Evolutionary conservation across 2,329 filamentous ascomycete species (phyloP), one percentile per base, ranked within the genome.

Genomic region (Fusarium sublunatum): DNA sequence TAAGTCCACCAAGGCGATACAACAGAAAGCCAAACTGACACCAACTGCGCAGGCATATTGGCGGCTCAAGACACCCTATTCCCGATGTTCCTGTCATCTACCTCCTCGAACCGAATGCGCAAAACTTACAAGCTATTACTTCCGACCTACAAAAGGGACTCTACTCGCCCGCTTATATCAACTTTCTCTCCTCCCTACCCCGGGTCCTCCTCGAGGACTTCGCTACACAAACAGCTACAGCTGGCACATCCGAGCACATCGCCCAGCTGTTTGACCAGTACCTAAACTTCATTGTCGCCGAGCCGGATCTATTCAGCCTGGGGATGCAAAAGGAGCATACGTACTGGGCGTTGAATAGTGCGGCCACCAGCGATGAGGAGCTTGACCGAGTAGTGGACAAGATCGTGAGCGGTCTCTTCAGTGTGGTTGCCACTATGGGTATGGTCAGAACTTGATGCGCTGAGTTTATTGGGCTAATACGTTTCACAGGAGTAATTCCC

Each of bases 381-480:
- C 84, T 99, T 51, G 95, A 98, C 72, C 82, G 85, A 48, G 88
- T 95, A 34, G 86, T 99, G 29, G 94, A 99, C 76, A 88, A 89
- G 67, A 94, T 98, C 64, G 95, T 99, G 46, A 96, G 91, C 71
- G 95, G 95, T 1, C 81, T 99, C n/a, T 99, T 98, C 78, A 97
- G 93, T 64, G 95, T 99, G 44, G 90, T 95, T 58, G 95, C 96
- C n/a, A 99, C 95, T 6, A 97, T 97, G 92, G 94, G 93, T 90
- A 82, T 56, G 82, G 66, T 9, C 2, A 3, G 32, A 7, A 29
- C 9, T n/a, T 12, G 6, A 9, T 31, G 28, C 10, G 12, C 9
- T 13, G 11, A 7, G 6, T 6, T 26, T 5, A 8, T 8, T 26
- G n/a, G 39, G 28, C 67, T 70, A 32, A 70, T 49, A 13, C 8